A percentile compares a stretch with the other conserved stretches of the same genome.
These are phyloP conservation scores for Trapa bicornis DNA, from an alignment of 345 rosid genomes.

Conservation along the genomic window DNA sequence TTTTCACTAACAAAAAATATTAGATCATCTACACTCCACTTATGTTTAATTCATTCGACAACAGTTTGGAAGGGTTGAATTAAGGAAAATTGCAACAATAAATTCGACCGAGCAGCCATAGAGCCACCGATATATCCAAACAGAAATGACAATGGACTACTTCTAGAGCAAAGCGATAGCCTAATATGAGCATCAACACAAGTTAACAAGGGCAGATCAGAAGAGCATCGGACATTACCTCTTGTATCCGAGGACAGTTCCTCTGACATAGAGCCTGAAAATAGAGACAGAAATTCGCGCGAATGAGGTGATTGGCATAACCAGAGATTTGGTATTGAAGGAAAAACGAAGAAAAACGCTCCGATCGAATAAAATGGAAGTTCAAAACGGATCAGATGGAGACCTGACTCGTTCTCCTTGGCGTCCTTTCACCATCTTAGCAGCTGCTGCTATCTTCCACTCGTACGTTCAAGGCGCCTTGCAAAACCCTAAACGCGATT, in stretches of 20 bases:
- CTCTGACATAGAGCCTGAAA: constrained; percentile 66
- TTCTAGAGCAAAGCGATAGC: too few relatives aligned
- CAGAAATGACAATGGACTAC: too few relatives aligned
- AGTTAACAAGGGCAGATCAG: too few relatives aligned
- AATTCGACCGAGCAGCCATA: not conserved
- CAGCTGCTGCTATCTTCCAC: not conserved
- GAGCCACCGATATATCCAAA: not conserved
- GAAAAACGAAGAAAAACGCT: too few relatives aligned
- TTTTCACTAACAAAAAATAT: not conserved
- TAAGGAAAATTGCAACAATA: not conserved
- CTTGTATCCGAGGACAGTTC: constrained; percentile 78
- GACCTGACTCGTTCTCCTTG: constrained; percentile 91
- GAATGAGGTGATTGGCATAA: too few relatives aligned
- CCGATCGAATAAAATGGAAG: not conserved
- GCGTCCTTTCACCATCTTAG: constrained; percentile 73
- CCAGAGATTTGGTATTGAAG: too few relatives aligned
- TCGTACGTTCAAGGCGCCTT: not conserved
- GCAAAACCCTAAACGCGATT: constrained; percentile 4
- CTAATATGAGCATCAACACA: not conserved
- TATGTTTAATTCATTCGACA: too few relatives aligned
- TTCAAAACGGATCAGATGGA: not conserved
- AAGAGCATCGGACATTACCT: constrained; percentile 24
- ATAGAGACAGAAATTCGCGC: not conserved
- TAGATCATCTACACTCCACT: not conserved
- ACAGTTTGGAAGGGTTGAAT: too few relatives aligned